phyloP scores from a whole-genome alignment of 192 early-diverging fungal species.

The Diversispora epigaea region DNA sequence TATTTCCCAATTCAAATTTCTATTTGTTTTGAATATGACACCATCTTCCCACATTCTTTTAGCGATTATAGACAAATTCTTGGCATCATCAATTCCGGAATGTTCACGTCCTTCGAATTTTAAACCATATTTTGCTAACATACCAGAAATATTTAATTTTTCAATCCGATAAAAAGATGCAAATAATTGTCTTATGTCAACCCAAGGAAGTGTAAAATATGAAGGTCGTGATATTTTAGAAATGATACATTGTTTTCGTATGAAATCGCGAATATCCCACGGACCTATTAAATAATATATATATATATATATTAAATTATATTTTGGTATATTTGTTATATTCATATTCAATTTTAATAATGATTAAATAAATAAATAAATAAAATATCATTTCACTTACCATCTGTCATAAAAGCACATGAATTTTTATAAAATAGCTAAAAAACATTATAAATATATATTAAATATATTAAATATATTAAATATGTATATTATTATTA shows the following conservation, averaged over 20 bases:
- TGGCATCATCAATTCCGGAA: conserved; percentile 79
- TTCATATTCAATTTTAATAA: neutral
- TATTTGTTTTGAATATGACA: neutral
- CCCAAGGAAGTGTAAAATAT: conserved; percentile 61
- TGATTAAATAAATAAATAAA: too few species aligned
- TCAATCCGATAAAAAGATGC: conserved; percentile 50
- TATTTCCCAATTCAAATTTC: neutral
- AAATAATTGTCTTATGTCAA: conserved; percentile 66
- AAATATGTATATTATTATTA: too few species aligned
- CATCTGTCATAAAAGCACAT: conserved; percentile 29
- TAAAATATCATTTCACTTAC: neutral
- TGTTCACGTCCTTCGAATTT: conserved; percentile 73
- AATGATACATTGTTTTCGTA: conserved; percentile 69
- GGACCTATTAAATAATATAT: conserved; percentile 52
- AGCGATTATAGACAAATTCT: conserved; percentile 74
- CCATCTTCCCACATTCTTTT: conserved; percentile 45
- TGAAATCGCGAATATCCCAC: conserved; percentile 82
- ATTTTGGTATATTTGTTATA: too few species aligned
- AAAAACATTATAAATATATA: too few species aligned
- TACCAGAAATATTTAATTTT: conserved; percentile 58
- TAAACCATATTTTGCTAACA: conserved; percentile 63
- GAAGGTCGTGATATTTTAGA: conserved; percentile 55
- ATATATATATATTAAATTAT: neutral
- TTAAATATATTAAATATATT: too few species aligned
- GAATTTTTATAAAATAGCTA: neutral